These are phyloP conservation scores for Zizania latifolia DNA, from an alignment of 176 grass and related monocot genomes.

Conservation along the genomic window DNA sequence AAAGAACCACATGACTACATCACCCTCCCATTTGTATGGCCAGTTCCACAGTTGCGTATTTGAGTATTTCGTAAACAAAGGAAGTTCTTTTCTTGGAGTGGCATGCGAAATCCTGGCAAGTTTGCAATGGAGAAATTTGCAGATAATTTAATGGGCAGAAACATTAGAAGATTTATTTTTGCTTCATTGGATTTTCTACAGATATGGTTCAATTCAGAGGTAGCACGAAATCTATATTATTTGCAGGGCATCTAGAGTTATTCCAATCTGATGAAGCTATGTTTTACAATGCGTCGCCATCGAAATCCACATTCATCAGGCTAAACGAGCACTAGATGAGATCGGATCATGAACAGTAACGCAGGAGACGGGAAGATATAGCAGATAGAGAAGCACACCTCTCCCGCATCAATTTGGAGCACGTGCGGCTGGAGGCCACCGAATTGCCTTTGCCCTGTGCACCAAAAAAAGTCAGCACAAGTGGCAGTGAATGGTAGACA, in stretches of 20 bases:
- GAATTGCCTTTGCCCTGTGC: constrained; percentile 21
- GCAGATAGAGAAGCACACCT: constrained; percentile 18
- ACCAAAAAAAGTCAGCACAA: background rate
- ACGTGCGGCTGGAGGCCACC: constrained; percentile 34
- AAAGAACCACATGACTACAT: background rate
- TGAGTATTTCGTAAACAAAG: background rate
- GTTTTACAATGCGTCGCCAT: background rate
- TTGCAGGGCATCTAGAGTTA: background rate
- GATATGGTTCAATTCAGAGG: background rate
- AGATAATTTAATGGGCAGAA: background rate
- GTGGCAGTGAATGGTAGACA: background rate
- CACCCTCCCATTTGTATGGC: background rate
- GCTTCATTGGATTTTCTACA: background rate
- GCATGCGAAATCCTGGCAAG: background rate
- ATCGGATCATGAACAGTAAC: background rate
- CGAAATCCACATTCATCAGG: background rate
- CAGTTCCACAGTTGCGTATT: background rate
- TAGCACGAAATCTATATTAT: background rate
- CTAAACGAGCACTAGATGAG: too few relatives aligned
- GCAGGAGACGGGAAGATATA: background rate
- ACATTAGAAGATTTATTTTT: background rate
- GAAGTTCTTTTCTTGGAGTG: background rate
- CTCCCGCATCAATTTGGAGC: constrained; percentile 32
- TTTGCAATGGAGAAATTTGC: background rate
- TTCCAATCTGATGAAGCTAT: background rate